phyloP scores from a whole-genome alignment of 2,329 filamentous ascomycete genomes.

The Ustulina deusta region DNA sequence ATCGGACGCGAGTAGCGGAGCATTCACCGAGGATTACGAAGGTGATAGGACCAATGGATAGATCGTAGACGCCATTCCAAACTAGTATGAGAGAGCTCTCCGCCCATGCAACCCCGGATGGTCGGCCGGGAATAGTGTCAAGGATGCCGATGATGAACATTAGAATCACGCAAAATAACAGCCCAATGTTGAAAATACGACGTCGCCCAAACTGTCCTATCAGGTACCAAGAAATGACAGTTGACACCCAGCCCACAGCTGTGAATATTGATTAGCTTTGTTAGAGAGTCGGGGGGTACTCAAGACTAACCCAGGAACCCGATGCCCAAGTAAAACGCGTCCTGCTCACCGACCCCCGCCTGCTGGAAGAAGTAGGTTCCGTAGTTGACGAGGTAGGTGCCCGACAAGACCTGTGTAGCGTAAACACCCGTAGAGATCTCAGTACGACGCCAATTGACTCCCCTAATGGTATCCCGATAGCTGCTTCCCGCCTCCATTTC shows the following conservation, averaged over 20 bases:
- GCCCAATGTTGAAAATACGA: constrained; percentile 62
- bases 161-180: constrained; percentile 57
- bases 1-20: constrained; percentile 58
- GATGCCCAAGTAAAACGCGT: constrained; percentile 68
- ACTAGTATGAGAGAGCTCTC: constrained; percentile 64
- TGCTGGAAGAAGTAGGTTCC: constrained; percentile 72
- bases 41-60: constrained; percentile 62
- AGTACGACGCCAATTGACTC: constrained; percentile 63
- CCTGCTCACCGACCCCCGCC: constrained; percentile 62
- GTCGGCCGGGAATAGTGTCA: constrained; percentile 58
- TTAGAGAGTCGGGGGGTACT: background rate
- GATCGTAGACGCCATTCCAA: constrained; percentile 64
- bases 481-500: constrained; percentile 61
- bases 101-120: constrained; percentile 58
- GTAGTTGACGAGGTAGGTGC: constrained; percentile 73
- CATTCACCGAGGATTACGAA: constrained; percentile 68
- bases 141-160: constrained; percentile 62
- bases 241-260: constrained; percentile 65
- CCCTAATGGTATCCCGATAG: constrained; percentile 64
- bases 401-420: constrained; percentile 72
- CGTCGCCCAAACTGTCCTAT: constrained; percentile 64
- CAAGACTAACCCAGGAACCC: constrained; percentile 57
- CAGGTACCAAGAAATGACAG: constrained; percentile 65
- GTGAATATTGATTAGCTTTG: constrained; percentile 30
- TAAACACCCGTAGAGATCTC: constrained; percentile 71